These are phyloP conservation scores for Zygoascus hellenicus DNA, from an alignment of 1,139 yeast species.

Conservation along the genomic window DNA sequence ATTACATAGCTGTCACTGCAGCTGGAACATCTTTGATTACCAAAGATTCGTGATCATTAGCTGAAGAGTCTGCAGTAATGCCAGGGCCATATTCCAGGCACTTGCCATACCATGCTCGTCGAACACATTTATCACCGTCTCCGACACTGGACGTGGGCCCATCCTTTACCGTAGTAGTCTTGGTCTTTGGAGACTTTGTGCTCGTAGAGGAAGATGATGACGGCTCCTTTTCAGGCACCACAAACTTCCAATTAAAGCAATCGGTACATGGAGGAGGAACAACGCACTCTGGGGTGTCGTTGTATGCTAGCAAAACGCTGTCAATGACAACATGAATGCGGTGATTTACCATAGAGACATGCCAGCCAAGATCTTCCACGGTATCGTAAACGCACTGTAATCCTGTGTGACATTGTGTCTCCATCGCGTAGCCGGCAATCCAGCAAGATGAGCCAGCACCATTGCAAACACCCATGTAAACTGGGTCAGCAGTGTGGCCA, in stretches of 20 bases:
- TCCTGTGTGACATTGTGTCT: slow-evolving; percentile 92
- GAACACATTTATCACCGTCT: slow-evolving; percentile 21
- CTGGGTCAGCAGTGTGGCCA: slow-evolving; percentile 97
- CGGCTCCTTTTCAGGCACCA: slow-evolving; percentile 34
- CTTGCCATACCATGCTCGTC: slow-evolving; percentile 28
- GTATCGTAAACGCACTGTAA: slow-evolving; percentile 84
- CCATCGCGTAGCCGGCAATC: slow-evolving; percentile 96
- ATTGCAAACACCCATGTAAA: slow-evolving; percentile 93
- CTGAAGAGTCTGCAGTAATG: background rate
- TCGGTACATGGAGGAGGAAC: slow-evolving; percentile 73
- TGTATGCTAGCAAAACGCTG: slow-evolving; percentile 64
- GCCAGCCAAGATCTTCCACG: slow-evolving; percentile 88
- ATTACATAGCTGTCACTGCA: too few relatives aligned
- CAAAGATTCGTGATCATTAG: too few relatives aligned
- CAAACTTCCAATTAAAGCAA: slow-evolving; percentile 87
- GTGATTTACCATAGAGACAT: slow-evolving; percentile 80
- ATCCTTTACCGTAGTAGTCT: slow-evolving; percentile 12
- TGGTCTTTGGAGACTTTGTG: slow-evolving; percentile 9
- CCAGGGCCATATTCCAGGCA: slow-evolving; percentile 25
- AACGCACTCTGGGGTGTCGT: slow-evolving; percentile 68
- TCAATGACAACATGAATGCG: slow-evolving; percentile 89
- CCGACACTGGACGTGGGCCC: slow-evolving; percentile 12
- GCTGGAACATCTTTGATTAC: too few relatives aligned
- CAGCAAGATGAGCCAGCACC: slow-evolving; percentile 92
- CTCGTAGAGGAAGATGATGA: slow-evolving; percentile 12